Percentiles rank a stretch among this genome's conserved stretches.
Evolutionary conservation across 306 rosid genomes (phyloP).

Genomic region (Lupinus albus): DNA sequence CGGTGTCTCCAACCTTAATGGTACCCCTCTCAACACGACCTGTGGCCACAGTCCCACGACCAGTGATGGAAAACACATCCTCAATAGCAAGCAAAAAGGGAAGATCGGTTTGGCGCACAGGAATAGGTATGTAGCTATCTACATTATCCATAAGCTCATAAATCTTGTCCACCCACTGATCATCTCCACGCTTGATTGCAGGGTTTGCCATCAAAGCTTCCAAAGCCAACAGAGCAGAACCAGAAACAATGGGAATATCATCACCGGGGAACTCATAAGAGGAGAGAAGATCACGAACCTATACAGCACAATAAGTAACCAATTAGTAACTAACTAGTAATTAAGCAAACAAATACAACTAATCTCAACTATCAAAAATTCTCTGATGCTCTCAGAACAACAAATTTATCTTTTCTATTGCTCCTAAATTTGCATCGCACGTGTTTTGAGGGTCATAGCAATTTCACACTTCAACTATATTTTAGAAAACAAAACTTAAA

Average conservation of each 20-base stretch:
- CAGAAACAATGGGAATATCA: slow-evolving; percentile 73
- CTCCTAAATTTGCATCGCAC: not conserved
- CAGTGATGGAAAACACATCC: slow-evolving; percentile 82
- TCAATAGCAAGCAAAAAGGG: slow-evolving; percentile 81
- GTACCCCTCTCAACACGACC: slow-evolving; percentile 81
- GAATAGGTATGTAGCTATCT: slow-evolving; percentile 78
- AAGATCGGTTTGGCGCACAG: slow-evolving; percentile 73
- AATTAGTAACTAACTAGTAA: not conserved
- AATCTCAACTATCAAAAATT: not conserved
- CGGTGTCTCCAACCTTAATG: slow-evolving; percentile 60
- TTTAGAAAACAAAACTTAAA: too few species aligned
- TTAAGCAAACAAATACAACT: not conserved
- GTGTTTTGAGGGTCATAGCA: not conserved
- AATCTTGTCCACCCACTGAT: slow-evolving; percentile 85
- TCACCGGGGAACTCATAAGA: slow-evolving; percentile 89
- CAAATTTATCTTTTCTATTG: too few species aligned
- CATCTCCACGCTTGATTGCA: slow-evolving; percentile 60
- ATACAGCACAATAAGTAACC: not conserved
- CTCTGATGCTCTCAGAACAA: not conserved
- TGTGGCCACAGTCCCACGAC: slow-evolving; percentile 90
- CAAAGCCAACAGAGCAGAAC: slow-evolving; percentile 77
- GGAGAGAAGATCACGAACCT: slow-evolving; percentile 71
- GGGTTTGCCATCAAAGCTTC: slow-evolving; percentile 79
- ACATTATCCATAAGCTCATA: slow-evolving; percentile 74
- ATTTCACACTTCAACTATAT: too few species aligned